These are phyloP conservation scores for Chimonanthus praecox DNA, from an alignment of 164 flowering plant species.

Conservation along the genomic window DNA sequence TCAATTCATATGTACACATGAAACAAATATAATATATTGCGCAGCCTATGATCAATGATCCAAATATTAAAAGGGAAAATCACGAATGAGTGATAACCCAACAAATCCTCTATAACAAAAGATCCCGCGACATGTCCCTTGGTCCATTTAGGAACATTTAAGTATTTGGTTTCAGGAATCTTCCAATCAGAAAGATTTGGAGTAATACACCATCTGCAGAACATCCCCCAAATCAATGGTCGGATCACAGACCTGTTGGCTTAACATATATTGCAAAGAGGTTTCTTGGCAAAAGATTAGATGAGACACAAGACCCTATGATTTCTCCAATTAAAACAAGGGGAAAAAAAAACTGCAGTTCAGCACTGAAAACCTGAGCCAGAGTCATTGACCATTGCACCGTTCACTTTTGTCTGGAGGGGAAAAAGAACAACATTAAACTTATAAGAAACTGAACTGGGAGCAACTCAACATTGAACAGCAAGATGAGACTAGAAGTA, in stretches of 20 bases:
- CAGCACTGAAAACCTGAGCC: constrained; percentile 43
- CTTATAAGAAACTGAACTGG: background rate
- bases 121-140: background rate
- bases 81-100: background rate
- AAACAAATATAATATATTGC: background rate
- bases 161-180: background rate
- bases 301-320: too few species aligned
- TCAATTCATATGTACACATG: too few species aligned
- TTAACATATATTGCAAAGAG: background rate
- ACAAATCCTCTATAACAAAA: background rate
- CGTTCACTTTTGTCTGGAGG: constrained; percentile 50
- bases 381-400: constrained; percentile 36
- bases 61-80: background rate
- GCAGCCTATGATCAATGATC: background rate
- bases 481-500: background rate
- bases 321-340: background rate
- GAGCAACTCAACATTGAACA: background rate
- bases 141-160: background rate
- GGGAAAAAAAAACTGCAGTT: background rate
- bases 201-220: background rate
- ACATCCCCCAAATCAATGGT: background rate
- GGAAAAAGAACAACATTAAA: constrained; percentile 2
- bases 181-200: background rate
- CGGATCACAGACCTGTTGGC: background rate
- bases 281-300: background rate